Base-by-base conservation (phyloP, 1,284 basidiomycete genomes). In the Takashimella koratensis region DNA sequence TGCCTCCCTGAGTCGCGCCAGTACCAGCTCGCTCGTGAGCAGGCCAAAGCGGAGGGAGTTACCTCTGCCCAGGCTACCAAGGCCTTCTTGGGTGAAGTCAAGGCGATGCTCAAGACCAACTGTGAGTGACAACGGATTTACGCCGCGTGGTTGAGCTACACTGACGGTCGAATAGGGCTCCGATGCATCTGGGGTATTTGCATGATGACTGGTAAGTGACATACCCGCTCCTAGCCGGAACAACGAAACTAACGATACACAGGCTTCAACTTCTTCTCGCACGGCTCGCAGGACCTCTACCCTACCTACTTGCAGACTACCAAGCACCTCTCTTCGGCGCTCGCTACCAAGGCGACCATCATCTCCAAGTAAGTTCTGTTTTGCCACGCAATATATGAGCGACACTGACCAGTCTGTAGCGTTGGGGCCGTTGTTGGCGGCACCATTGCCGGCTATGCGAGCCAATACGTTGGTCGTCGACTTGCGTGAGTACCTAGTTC, bases 191-290 rank as follows among this genome's bases (percentile, higher is more conserved):
- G 94, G 71, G 87, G 87, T 1, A 68, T 81, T 45, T 68, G 77
- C 43, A 64, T 79, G 52, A 78, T 80, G 78, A 76, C 75, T 3
- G 73, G 74, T 62, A 36, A 56, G 57, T 59, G n/a, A 43, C 8
- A 13, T 12, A 24, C 2, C 11, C 20, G 16, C 30, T 22, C 43
- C 45, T 47, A 2, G 27, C 58, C n/a, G 39, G 70, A 25, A 39
- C 30, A 39, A 39, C 30, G 69, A 56, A 59, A 50, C 68, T 84
- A n/a, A n/a, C n/a, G n/a, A n/a, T n/a, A n/a, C n/a, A n/a, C n/a
- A n/a, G 86, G 88, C 5, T 92, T 96, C 82, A 96, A 94, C 79
- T 97, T 97, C 80, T 79, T 94, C 58, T 88, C 87, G 3, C 90
- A 93, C 74, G 89, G 88, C 13, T 89, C 87, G 54, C 88, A 89